Evolutionary conservation across 2,329 filamentous ascomycete species (phyloP).

Genomic region (Chrysoporthe deuterocubensis): DNA sequence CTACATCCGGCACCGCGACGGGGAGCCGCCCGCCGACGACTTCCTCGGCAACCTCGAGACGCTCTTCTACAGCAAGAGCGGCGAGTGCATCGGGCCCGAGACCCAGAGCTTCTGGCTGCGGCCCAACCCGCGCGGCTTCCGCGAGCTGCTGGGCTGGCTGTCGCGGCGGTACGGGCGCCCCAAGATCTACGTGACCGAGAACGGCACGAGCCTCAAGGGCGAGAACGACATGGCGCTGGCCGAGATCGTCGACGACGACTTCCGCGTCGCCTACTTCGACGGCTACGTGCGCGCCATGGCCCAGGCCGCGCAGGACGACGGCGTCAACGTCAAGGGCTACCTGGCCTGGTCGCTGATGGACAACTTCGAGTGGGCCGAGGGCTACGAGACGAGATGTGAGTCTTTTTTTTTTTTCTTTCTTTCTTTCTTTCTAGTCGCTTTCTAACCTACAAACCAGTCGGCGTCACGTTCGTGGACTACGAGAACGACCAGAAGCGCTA

Average conservation of each 20-base stretch:
- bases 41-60: conserved; percentile 77
- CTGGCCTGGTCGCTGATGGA: conserved; percentile 89
- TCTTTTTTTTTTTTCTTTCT: background rate
- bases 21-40: conserved; percentile 65
- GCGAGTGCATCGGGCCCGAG: conserved; percentile 76
- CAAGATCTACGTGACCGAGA: conserved; percentile 86
- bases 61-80: conserved; percentile 71
- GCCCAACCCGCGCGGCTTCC: conserved; percentile 76
- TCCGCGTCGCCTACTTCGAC: conserved; percentile 78
- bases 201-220: conserved; percentile 81
- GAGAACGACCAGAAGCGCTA: conserved; percentile 76
- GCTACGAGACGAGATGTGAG: conserved; percentile 72
- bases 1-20: conserved; percentile 76
- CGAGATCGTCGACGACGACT: conserved; percentile 78
- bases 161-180: conserved; percentile 76
- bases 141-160: conserved; percentile 76
- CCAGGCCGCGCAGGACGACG: conserved; percentile 69
- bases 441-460: conserved; percentile 53
- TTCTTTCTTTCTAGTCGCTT: background rate
- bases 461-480: conserved; percentile 84
- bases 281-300: conserved; percentile 79
- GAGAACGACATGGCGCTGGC: conserved; percentile 77
- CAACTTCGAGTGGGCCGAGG: conserved; percentile 93
- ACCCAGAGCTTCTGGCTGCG: conserved; percentile 83
- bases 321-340: conserved; percentile 79